Conservation (phyloP, 2,329 filamentous ascomycete species). For the Fusarium buharicum region DNA sequence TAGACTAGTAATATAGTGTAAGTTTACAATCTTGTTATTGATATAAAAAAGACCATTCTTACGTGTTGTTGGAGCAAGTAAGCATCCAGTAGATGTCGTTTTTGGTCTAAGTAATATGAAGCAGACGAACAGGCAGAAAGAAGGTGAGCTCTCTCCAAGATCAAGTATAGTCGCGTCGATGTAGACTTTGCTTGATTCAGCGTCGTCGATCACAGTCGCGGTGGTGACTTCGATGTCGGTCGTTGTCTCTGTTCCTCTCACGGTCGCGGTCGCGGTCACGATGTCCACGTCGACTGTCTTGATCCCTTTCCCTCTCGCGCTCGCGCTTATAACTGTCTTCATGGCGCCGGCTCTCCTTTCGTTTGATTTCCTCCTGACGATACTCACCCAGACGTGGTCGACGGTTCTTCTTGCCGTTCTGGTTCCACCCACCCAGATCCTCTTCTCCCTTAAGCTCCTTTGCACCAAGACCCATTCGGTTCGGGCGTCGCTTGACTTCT, state of each 20-base stretch:
- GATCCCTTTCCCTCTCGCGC: slow-evolving; percentile 53
- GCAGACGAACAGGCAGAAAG: not conserved
- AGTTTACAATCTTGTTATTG: slow-evolving; percentile 19
- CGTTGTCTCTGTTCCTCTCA: slow-evolving; percentile 35
- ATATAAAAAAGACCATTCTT: slow-evolving; percentile 11
- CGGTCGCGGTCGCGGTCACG: slow-evolving; percentile 33
- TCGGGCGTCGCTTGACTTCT: slow-evolving; percentile 76
- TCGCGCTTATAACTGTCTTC: slow-evolving; percentile 61
- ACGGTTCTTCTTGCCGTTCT: slow-evolving; percentile 64
- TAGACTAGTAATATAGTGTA: slow-evolving; percentile 30
- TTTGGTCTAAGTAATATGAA: slow-evolving; percentile 21
- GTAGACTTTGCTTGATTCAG: slow-evolving; percentile 17
- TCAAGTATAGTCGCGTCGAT: not conserved
- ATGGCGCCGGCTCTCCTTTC: slow-evolving; percentile 55
- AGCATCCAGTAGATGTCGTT: not conserved
- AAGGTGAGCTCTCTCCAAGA: not conserved
- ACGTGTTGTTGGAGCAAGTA: slow-evolving; percentile 3
- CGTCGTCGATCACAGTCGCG: slow-evolving; percentile 40
- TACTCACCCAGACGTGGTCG: slow-evolving; percentile 63
- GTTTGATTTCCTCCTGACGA: slow-evolving; percentile 55
- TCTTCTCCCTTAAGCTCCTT: slow-evolving; percentile 78
- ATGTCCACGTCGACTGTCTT: slow-evolving; percentile 51
- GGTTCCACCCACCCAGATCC: slow-evolving; percentile 84
- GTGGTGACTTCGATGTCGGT: slow-evolving; percentile 39
- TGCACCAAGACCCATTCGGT: slow-evolving; percentile 87